Conservation (phyloP, 805 yeast species). For the Saccharomycopsis fermentans region DNA sequence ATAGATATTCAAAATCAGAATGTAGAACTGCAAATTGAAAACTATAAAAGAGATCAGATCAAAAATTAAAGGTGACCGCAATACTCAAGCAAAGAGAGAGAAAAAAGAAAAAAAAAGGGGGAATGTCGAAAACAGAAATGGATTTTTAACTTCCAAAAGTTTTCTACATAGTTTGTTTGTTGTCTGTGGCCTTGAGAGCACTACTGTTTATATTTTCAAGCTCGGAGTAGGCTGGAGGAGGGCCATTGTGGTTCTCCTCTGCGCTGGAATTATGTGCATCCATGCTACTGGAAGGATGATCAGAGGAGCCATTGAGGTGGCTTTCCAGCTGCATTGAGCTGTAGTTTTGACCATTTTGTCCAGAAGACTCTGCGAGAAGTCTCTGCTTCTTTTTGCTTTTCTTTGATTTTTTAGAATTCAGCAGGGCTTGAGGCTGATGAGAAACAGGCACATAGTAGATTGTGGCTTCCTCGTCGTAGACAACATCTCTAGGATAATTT, state of each 20-base stretch:
- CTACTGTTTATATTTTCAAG: background rate
- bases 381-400: constrained; percentile 1
- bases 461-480: constrained; percentile 23
- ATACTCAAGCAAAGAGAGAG: too few species aligned
- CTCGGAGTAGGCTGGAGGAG: constrained; percentile 12
- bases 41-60: too few species aligned
- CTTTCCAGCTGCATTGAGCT: background rate
- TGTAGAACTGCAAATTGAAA: too few species aligned
- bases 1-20: too few species aligned
- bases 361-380: background rate
- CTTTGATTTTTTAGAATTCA: background rate
- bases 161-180: constrained; percentile 7
- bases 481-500: constrained; percentile 40
- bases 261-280: background rate
- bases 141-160: background rate
- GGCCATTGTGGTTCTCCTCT: background rate
- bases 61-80: too few species aligned
- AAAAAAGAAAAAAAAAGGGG: background rate
- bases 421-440: constrained; percentile 1
- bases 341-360: background rate
- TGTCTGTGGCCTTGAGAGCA: constrained; percentile 6
- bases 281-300: background rate
- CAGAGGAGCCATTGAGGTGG: background rate
- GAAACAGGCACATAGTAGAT: constrained; percentile 9
- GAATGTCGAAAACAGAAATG: background rate